These are phyloP conservation scores for Podila verticillata DNA, from an alignment of 192 early-diverging fungal genomes.

Conservation along the genomic window DNA sequence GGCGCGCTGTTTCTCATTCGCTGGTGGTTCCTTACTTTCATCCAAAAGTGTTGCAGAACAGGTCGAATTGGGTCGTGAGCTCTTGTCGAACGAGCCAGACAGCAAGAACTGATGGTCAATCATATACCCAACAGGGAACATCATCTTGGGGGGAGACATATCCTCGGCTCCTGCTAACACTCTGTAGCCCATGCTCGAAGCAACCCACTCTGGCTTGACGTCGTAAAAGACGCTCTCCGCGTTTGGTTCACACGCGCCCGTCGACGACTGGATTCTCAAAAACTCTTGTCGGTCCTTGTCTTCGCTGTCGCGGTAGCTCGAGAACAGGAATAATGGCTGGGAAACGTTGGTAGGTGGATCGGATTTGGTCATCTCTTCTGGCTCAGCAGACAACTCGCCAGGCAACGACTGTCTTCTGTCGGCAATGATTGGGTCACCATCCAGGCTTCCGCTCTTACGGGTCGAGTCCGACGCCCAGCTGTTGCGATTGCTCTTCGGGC, in stretches of 20 bases:
- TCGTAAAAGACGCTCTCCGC: neutral
- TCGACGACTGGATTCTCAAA: conserved; percentile 20
- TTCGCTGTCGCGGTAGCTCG: conserved; percentile 5
- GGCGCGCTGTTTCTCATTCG: neutral
- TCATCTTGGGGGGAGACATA: conserved; percentile 23
- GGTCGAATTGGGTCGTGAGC: neutral
- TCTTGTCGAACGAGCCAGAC: conserved; percentile 8
- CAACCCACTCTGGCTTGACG: conserved; percentile 35
- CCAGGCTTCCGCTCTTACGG: neutral
- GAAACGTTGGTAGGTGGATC: neutral
- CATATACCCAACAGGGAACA: conserved; percentile 23
- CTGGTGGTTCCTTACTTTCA: neutral
- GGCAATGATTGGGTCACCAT: neutral
- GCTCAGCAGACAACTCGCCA: neutral
- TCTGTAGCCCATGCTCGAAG: conserved; percentile 10
- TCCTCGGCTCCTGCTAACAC: conserved; percentile 8
- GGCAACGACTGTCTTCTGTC: neutral
- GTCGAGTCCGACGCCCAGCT: conserved; percentile 1
- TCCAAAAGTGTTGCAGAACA: conserved; percentile 2
- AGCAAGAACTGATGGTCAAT: conserved; percentile 30
- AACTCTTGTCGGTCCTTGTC: conserved; percentile 22
- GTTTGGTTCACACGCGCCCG: neutral
- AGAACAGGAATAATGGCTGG: conserved; percentile 20
- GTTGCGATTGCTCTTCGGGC: neutral
- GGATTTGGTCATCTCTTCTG: neutral